phyloP scores from a whole-genome alignment of 441 rosid genomes.

The Isatis lusitanica region DNA sequence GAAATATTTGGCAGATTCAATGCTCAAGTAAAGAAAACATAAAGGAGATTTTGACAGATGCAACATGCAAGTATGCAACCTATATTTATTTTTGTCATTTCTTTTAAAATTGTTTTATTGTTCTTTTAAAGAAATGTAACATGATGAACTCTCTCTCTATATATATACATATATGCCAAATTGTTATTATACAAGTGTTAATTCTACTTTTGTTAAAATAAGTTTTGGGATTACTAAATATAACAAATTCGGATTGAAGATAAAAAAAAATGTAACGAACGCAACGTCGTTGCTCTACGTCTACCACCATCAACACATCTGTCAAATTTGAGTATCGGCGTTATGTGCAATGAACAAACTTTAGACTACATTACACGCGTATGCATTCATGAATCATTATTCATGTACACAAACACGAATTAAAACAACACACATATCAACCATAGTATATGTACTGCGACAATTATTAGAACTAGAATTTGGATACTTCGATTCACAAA shows the following conservation, averaged over 20 bases:
- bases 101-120: neutral
- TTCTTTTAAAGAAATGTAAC: neutral
- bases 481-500: neutral
- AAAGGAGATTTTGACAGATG: neutral
- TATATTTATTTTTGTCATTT: neutral
- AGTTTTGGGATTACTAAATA: neutral
- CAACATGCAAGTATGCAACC: neutral
- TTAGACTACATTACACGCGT: neutral
- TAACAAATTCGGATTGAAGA: neutral
- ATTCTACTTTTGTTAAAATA: neutral
- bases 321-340: neutral
- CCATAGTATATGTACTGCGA: neutral
- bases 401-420: neutral
- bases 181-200: neutral
- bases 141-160: neutral
- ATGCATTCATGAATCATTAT: neutral
- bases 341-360: neutral
- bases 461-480: neutral
- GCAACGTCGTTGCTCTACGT: neutral
- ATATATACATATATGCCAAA: neutral
- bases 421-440: neutral
- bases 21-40: neutral
- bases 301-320: neutral
- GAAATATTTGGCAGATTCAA: neutral
- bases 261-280: neutral